Evolutionary conservation across 192 early-diverging fungal species (phyloP), one percentile per base, ranked within the genome.

Genomic region (Umbelopsis vinacea): DNA sequence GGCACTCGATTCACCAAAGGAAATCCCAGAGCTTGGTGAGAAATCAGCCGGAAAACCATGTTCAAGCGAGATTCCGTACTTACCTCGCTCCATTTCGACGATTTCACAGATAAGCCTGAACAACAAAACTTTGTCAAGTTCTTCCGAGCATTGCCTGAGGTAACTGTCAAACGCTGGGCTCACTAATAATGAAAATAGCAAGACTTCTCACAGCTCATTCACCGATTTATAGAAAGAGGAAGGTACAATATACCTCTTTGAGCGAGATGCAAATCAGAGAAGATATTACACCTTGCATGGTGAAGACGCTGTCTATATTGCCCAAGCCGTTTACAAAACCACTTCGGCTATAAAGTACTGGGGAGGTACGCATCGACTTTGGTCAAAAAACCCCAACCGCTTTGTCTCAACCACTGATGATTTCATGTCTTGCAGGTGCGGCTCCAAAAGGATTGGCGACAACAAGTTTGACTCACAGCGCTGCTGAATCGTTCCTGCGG

Each of bases 221-320:
- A 46, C 53, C 60, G 37, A 23, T 11, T 14, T 70, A n/a, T n/a
- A 89, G 88, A 80, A 81, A 76, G 63, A 73, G 9, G 87, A 83
- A 66, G 83, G 83, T 37, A 89, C 88, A 22, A 83, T 94, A 33
- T 80, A 91, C 6, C 71, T 94, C 24, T 94, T 94, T 53, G 91
- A 94, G 69, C 84, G 92, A 48, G 88, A 86, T 52, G 76, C 81
- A 19, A 71, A 71, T n/a, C 75, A 69, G 54, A 74, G 83, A 71
- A 88, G 92, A 43, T 97, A 92, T 81, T 98, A 96, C 78, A 94
- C 89, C 48, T 89, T 94, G 0, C 95, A 97, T 69, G 96, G 93
- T 9, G 86, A 90, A 14, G 94, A 99, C 76, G 96, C 97, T 1
- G 78, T 89, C n/a, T 93, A 89, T 76, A 86, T 96, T 40, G 96